phyloP scores from a whole-genome alignment of 1,139 yeast genomes.

The Taiozyma sp. region DNA sequence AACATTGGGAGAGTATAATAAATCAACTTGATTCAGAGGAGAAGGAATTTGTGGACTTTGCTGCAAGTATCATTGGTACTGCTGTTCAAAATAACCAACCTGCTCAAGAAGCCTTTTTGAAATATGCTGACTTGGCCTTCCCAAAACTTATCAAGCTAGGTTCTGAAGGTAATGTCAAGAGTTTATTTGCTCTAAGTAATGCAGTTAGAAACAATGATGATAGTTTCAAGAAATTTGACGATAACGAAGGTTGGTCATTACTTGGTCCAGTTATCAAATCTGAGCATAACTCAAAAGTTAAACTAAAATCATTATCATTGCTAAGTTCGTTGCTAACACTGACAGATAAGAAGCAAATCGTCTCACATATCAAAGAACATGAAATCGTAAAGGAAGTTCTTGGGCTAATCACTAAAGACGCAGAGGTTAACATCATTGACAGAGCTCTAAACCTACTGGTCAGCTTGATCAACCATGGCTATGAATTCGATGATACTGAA shows the following conservation, averaged over 20 bases:
- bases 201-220: constrained; percentile 63
- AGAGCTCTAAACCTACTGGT: constrained; percentile 51
- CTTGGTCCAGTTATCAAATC: constrained; percentile 28
- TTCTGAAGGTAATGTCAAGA: constrained; percentile 40
- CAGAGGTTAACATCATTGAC: constrained; percentile 51
- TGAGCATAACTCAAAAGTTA: constrained; percentile 31
- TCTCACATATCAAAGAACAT: constrained; percentile 37
- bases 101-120: constrained; percentile 60
- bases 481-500: constrained; percentile 45
- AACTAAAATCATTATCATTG: constrained; percentile 51
- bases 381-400: constrained; percentile 36
- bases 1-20: constrained; percentile 71
- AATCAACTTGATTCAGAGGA: constrained; percentile 41
- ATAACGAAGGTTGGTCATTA: constrained; percentile 57
- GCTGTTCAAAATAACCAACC: constrained; percentile 88
- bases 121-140: constrained; percentile 43
- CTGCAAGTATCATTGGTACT: constrained; percentile 78
- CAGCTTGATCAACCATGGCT: constrained; percentile 41
- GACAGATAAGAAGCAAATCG: constrained; percentile 29
- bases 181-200: constrained; percentile 73
- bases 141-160: constrained; percentile 39
- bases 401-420: constrained; percentile 33
- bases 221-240: constrained; percentile 51
- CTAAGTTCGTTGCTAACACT: constrained; percentile 53
- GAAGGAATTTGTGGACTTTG: constrained; percentile 44